Evolutionary conservation across 2,329 filamentous ascomycete species (phyloP).

Genomic region (Claviceps pusilla): DNA sequence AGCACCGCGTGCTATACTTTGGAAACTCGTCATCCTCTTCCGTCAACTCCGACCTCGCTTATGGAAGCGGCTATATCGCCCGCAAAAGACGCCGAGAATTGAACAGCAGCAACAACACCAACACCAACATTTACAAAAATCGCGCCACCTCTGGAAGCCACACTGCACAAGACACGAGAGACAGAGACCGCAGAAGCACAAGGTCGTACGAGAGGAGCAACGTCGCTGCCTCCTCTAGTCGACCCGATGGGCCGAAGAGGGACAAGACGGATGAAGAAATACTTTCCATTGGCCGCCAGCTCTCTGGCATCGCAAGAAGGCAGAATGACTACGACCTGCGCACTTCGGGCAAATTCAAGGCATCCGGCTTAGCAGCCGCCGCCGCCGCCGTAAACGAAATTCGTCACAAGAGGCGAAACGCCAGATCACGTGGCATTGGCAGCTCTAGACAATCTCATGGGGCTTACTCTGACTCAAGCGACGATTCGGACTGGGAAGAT

Average conservation of each 20-base stretch:
- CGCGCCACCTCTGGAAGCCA: constrained; percentile 2
- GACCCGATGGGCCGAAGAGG: constrained; percentile 9
- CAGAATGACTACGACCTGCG: constrained; percentile 36
- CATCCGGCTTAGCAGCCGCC: constrained; percentile 19
- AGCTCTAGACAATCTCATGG: constrained; percentile 24
- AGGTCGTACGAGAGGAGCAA: not conserved
- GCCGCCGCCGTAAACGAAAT: constrained; percentile 27
- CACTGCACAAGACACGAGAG: not conserved
- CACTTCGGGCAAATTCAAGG: constrained; percentile 18
- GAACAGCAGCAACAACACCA: not conserved
- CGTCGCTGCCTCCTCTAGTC: not conserved
- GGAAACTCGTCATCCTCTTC: constrained; percentile 52
- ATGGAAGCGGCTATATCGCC: constrained; percentile 45
- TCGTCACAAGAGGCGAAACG: constrained; percentile 23
- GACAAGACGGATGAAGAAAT: constrained; percentile 43
- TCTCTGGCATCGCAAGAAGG: constrained; percentile 36
- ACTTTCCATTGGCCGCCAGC: constrained; percentile 36
- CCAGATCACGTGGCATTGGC: constrained; percentile 21
- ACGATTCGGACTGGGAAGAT: constrained; percentile 43
- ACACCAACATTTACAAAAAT: not conserved
- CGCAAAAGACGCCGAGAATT: constrained; percentile 17
- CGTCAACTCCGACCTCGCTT: constrained; percentile 53
- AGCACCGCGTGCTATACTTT: constrained; percentile 41
- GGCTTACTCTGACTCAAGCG: constrained; percentile 19
- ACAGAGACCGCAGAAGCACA: not conserved